Conservation (phyloP, 805 yeast species). For the Kodamaea laetipori region DNA sequence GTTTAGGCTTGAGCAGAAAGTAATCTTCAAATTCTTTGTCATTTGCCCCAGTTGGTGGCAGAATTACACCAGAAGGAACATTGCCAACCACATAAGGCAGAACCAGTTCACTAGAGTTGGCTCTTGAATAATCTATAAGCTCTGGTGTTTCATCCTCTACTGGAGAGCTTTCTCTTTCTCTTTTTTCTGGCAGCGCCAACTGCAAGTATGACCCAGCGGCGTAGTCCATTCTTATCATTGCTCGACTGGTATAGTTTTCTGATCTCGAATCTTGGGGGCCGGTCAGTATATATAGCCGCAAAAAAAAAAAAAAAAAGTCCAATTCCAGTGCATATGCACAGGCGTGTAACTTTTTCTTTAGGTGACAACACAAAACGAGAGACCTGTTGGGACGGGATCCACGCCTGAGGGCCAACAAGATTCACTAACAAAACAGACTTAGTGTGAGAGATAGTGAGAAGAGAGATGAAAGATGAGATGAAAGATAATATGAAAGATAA, state of each 20-base stretch:
- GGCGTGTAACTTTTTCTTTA: slow-evolving; percentile 5
- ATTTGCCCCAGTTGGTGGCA: neutral
- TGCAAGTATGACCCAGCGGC: neutral
- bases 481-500: no score
- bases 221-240: neutral
- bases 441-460: neutral
- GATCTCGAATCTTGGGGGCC: neutral
- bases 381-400: neutral
- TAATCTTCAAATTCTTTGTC: slow-evolving; percentile 13
- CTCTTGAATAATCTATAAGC: neutral
- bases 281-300: neutral
- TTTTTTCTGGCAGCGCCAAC: slow-evolving; percentile 2
- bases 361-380: neutral
- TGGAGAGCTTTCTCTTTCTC: neutral
- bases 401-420: slow-evolving; percentile 2
- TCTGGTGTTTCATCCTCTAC: neutral
- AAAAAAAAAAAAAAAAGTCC: neutral
- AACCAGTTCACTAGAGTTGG: neutral
- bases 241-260: no score
- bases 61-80: neutral
- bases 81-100: neutral
- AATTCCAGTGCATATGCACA: slow-evolving; percentile 6
- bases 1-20: slow-evolving; percentile 16
- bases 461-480: no score
- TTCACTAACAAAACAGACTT: no score